phyloP scores from a whole-genome alignment of 2,329 filamentous ascomycete genomes.

The Xylariaceae sp. region DNA sequence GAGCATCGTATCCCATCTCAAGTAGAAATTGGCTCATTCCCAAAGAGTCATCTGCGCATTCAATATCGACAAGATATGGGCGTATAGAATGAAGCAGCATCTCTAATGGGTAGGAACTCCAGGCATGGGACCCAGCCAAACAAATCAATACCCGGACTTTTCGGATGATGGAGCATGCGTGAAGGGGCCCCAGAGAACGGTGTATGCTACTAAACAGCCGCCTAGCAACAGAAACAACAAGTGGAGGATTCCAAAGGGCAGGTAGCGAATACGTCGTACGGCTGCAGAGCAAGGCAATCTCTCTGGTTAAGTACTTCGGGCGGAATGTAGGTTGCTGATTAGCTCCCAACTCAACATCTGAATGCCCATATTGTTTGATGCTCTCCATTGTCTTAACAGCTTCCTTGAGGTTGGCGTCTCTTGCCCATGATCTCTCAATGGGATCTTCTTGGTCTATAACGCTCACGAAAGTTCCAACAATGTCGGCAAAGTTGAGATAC shows the following conservation, averaged over 20 bases:
- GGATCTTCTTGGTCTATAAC: constrained; percentile 72
- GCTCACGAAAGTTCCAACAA: constrained; percentile 70
- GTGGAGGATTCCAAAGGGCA: constrained; percentile 68
- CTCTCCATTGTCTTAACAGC: constrained; percentile 60
- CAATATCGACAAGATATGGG: constrained; percentile 71
- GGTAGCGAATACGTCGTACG: constrained; percentile 60
- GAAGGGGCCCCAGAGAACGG: constrained; percentile 75
- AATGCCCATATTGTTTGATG: constrained; percentile 66
- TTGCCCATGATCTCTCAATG: constrained; percentile 62
- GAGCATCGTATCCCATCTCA: constrained; percentile 57
- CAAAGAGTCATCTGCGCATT: constrained; percentile 86
- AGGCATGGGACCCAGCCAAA: constrained; percentile 67
- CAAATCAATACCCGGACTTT: constrained; percentile 79
- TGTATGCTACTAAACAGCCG: constrained; percentile 76
- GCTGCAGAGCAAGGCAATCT: constrained; percentile 73
- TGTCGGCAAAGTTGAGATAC: constrained; percentile 66
- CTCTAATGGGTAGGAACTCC: constrained; percentile 76
- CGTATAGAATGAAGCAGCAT: constrained; percentile 81
- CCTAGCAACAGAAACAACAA: constrained; percentile 69
- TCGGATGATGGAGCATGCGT: constrained; percentile 79
- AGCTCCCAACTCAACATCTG: constrained; percentile 59
- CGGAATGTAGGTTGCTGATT: constrained; percentile 86
- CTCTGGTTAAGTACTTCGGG: constrained; percentile 67
- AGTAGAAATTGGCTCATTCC: constrained; percentile 84
- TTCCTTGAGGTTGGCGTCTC: constrained; percentile 51